phyloP scores from a whole-genome alignment of 352 stramenopile genomes.

The Phytopythium montanum region DNA sequence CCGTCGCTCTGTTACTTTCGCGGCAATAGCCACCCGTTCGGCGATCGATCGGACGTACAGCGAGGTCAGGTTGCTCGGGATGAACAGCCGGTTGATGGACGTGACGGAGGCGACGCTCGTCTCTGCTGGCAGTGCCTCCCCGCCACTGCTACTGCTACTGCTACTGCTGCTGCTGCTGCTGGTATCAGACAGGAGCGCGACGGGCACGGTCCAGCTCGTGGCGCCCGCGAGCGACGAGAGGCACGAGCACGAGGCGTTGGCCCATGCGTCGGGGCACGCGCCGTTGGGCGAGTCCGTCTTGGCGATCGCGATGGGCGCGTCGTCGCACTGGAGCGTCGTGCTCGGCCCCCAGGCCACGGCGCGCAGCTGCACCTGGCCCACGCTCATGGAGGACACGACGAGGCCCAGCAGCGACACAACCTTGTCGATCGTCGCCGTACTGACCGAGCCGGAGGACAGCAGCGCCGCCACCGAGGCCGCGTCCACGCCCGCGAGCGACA shows the following conservation, averaged over 20 bases:
- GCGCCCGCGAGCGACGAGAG: neutral
- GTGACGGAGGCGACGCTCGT: neutral
- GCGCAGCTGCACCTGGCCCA: constrained; percentile 2
- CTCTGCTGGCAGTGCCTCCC: neutral
- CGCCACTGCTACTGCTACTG: neutral
- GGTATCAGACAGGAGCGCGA: neutral
- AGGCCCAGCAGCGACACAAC: constrained; percentile 6
- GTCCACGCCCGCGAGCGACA: neutral
- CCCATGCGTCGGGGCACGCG: constrained; percentile 8
- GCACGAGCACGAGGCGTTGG: constrained; percentile 10
- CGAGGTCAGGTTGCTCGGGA: constrained; percentile 2
- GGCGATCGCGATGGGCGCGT: constrained; percentile 7
- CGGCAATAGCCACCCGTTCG: neutral
- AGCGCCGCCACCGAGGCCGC: constrained; percentile 3
- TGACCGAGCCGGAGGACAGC: constrained; percentile 3
- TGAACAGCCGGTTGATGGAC: constrained; percentile 8
- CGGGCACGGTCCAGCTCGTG: constrained; percentile 6
- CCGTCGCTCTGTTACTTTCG: neutral
- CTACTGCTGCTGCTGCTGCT: neutral
- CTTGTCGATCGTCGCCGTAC: constrained; percentile 3
- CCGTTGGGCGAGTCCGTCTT: constrained; percentile 9
- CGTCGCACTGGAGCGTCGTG: constrained; percentile 7
- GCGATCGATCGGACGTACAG: neutral
- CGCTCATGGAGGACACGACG: constrained; percentile 4
- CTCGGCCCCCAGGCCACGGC: neutral